Base-by-base conservation (phyloP, 2,329 filamentous ascomycete species). In the Xylaria sp. region DNA sequence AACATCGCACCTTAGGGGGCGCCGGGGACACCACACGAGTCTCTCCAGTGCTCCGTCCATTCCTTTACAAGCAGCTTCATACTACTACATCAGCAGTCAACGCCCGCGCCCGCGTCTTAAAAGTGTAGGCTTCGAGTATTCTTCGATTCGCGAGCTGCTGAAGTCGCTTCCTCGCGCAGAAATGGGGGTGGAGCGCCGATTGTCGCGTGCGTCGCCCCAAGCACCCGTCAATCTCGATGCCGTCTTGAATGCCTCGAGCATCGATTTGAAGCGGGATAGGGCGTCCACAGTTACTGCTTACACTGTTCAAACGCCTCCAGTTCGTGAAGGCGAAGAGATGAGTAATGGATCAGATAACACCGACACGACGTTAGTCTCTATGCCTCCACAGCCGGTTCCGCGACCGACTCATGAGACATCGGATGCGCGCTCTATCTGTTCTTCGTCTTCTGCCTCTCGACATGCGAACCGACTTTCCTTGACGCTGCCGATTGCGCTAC, bases 381-480 rank as follows among this genome's bases (percentile, higher is more conserved):
- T 75, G 64, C 74, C 77, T 13, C 74, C 73, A 13, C 72, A 74
- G 7, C 67, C 72, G 30, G 46, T 48, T 34, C 71, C 53, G 10
- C 49, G 23, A 35, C 10, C 53, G 8, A 19, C 75, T 35, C 76
- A 76, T 59, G 77, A 79, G 59, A 68, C 69, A 8, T 69, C 73
- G 11, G 72, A 75, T 49, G 76, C 75, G 48, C 79, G 80, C 46
- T 79, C 79, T 7, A 75, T 77, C 56, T 80, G 81, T 39, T 82
- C 82, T 11, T 78, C 78, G 13, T 84, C 83, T 4, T 76, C 78
- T 30, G 74, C 80, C 11, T 82, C 81, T 18, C 76, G 83, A 42
- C 79, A 79, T 63, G 77, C 79, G 34, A 84, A 86, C 68, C 76
- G 84, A 57, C 77, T 87, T 18, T 86, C 84, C 0, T 74, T 87